Conservation (phyloP, 2,329 filamentous ascomycete genomes). For the Emergomyces orientalis region DNA sequence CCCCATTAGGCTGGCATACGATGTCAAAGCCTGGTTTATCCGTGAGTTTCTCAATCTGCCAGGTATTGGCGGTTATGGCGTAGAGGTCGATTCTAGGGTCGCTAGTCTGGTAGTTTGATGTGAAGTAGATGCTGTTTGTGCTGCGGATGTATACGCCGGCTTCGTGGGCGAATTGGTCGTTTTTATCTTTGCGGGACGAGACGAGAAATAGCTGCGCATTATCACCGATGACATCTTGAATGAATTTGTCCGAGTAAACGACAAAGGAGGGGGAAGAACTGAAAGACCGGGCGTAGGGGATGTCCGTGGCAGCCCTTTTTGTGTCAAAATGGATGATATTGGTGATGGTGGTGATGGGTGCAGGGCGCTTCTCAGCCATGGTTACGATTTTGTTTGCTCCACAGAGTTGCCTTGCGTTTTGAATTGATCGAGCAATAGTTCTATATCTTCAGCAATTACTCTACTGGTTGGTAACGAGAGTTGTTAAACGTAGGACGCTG, state of each 20-base stretch:
- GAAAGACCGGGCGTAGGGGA: constrained; percentile 11
- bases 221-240: constrained; percentile 27
- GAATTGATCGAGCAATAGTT: neutral
- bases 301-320: constrained; percentile 11
- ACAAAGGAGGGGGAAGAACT: constrained; percentile 11
- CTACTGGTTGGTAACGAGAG: neutral
- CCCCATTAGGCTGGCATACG: constrained; percentile 15
- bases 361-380: neutral
- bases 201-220: constrained; percentile 31
- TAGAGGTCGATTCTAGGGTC: constrained; percentile 21
- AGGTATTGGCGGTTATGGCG: constrained; percentile 12
- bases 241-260: constrained; percentile 18
- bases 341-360: neutral
- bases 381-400: neutral
- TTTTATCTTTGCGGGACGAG: constrained; percentile 25
- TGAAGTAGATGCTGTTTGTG: constrained; percentile 30
- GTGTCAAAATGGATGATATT: constrained; percentile 12
- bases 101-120: constrained; percentile 27
- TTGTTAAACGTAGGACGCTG: neutral
- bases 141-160: constrained; percentile 32
- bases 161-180: constrained; percentile 44
- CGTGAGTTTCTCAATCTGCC: constrained; percentile 14
- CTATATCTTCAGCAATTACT: neutral
- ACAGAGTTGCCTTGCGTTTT: neutral
- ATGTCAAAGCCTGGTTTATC: constrained; percentile 12